Base-by-base conservation (phyloP, 2,329 filamentous ascomycete species). In the Elsinoe necatrix region DNA sequence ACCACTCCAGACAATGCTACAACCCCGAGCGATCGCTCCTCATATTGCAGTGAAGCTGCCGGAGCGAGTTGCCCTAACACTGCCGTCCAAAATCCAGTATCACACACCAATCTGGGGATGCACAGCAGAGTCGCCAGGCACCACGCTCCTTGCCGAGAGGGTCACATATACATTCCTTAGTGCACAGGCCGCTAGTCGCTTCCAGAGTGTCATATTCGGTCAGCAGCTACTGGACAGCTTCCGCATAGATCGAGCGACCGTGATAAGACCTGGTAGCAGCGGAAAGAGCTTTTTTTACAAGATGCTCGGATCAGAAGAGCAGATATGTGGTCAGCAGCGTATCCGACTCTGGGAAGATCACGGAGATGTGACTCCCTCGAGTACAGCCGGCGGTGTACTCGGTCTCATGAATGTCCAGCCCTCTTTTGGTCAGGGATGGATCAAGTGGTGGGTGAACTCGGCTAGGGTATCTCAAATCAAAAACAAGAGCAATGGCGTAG, bases 291-390 rank as follows among this genome's bases (percentile, higher is more conserved):
- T 71, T 2, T 74, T 75, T 56, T 39, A 52, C 34, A 52, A 39
- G 18, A 39, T 52, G 25, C 29, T 52, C 8, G 48, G 48, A 21
- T 37, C 48, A 7, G 71, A 75, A 55, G 73, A 76, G 60, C 74
- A 76, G 61, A 74, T 77, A 66, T 75, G 74, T 55, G 74, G 71
- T 18, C 72, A 76, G 58, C 75, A 77, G 58, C 73, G 73, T 34
- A 65, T 77, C 1, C 68, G 75, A 3, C 63, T 77, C 0, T 77
- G 74, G 74, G 69, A 74, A 59, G 73, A 77, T 45, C 68, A 72
- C 21, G 67, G 67, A 6, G 61, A 65, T 4, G 58, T 62, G 3
- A 66, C 62, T 1, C 61, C 64, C 3, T 65, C 65, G 9, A 70
- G 69, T 0, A 35, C 48, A 20, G 68, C 65, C 0, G 70, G 69